phyloP scores from a whole-genome alignment of 2,329 filamentous ascomycete species.

The Torrubiella hemipterigena region DNA sequence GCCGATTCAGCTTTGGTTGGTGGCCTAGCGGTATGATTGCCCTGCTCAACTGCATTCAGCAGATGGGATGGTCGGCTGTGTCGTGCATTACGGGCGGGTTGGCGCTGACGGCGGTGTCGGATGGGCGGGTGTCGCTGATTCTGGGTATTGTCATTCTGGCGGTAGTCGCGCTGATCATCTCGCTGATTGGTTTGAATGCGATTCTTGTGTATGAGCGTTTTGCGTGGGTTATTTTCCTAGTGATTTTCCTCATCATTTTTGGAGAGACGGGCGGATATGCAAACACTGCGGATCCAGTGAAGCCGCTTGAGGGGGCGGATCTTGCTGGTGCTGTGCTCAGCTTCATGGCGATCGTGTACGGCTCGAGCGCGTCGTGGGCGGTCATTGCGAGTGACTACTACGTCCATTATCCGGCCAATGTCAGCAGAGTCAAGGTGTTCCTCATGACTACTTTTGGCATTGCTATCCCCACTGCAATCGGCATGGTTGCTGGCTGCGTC shows the following conservation, averaged over 20 bases:
- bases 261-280: slow-evolving; percentile 29
- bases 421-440: slow-evolving; percentile 33
- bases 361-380: slow-evolving; percentile 35
- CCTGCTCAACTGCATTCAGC: slow-evolving; percentile 21
- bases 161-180: slow-evolving; percentile 34
- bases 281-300: slow-evolving; percentile 22
- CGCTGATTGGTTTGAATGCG: slow-evolving; percentile 36
- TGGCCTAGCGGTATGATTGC: slow-evolving; percentile 38
- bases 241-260: slow-evolving; percentile 37
- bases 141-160: slow-evolving; percentile 42
- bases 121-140: slow-evolving; percentile 30
- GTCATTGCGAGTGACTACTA: slow-evolving; percentile 30
- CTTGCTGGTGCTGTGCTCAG: slow-evolving; percentile 27
- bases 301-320: slow-evolving; percentile 19
- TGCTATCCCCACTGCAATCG: slow-evolving; percentile 33
- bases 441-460: slow-evolving; percentile 34
- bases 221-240: slow-evolving; percentile 33
- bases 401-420: slow-evolving; percentile 31
- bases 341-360: slow-evolving; percentile 33
- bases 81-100: slow-evolving; percentile 39
- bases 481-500: slow-evolving; percentile 32
- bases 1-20: slow-evolving; percentile 36
- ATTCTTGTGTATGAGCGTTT: slow-evolving; percentile 38
- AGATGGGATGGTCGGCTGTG: slow-evolving; percentile 39
- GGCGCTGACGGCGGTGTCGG: slow-evolving; percentile 31